Conservation (phyloP, 345 rosid genomes). For the Populus ilicifolia region DNA sequence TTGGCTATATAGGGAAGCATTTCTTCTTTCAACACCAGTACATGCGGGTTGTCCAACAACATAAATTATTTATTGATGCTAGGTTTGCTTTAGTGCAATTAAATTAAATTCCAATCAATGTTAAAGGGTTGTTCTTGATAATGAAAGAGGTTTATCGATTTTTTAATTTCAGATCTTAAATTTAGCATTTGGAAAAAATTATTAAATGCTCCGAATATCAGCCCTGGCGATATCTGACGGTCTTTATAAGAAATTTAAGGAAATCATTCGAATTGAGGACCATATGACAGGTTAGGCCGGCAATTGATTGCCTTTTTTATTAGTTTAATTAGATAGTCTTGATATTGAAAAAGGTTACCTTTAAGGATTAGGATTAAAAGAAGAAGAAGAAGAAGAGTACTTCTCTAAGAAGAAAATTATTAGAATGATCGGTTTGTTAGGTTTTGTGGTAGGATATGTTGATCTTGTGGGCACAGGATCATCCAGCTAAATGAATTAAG, state of each 20-base stretch:
- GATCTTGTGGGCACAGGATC: background rate
- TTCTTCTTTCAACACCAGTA: background rate
- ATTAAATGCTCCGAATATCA: background rate
- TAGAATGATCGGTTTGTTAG: conserved; percentile 5
- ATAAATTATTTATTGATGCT: background rate
- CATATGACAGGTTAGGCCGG: conserved; percentile 5
- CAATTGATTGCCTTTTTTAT: background rate
- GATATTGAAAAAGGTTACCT: background rate
- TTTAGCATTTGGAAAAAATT: too few relatives aligned
- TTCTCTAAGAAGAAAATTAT: too few relatives aligned
- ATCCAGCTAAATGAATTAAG: background rate
- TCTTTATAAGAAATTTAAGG: background rate
- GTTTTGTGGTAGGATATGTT: background rate
- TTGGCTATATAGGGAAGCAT: background rate
- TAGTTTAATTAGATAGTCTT: background rate
- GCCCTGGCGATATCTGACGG: too few relatives aligned
- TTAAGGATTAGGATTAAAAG: too few relatives aligned
- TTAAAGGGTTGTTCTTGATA: too few relatives aligned
- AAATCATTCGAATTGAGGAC: background rate
- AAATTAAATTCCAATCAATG: background rate
- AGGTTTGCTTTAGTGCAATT: background rate
- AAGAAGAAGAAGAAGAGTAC: too few relatives aligned
- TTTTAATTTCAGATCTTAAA: too few relatives aligned
- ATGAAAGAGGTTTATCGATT: too few relatives aligned
- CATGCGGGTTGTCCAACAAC: background rate